phyloP scores from a whole-genome alignment of 108 stramenopile genomes.

The Craspedostauros australis region DNA sequence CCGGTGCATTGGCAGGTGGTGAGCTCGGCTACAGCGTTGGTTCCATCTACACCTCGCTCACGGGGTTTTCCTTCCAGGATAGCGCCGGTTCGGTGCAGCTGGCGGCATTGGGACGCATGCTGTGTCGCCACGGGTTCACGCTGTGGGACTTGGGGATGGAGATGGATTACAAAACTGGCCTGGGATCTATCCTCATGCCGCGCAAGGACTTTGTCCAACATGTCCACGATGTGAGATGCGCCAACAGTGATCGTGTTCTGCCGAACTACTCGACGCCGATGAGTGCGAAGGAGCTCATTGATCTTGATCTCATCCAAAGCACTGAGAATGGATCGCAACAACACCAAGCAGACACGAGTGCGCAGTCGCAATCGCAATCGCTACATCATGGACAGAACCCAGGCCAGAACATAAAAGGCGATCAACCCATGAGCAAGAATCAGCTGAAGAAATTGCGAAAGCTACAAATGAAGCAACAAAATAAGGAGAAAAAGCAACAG shows the following conservation, averaged over 20 bases:
- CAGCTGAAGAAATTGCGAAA: no score
- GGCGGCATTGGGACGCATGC: conserved; percentile 51
- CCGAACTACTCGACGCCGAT: conserved; percentile 3
- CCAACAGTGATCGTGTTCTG: conserved; percentile 11
- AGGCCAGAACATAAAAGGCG: no score
- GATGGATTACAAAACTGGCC: conserved; percentile 57
- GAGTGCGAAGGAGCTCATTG: conserved; percentile 4
- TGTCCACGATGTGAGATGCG: conserved; percentile 29
- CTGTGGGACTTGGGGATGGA: conserved; percentile 87
- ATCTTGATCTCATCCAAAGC: conserved; percentile 3
- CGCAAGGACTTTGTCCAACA: conserved; percentile 56
- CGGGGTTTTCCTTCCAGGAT: conserved; percentile 65
- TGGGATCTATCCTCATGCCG: conserved; percentile 51
- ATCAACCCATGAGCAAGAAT: no score
- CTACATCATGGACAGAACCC: no score
- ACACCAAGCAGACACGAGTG: no score
- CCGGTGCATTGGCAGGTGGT: conserved; percentile 63
- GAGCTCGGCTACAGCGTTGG: conserved; percentile 84
- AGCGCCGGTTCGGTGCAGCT: conserved; percentile 80
- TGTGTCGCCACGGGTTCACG: conserved; percentile 39
- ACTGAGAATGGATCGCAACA: no score
- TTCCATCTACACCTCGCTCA: conserved; percentile 69
- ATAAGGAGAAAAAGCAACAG: no score
- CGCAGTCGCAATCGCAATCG: no score
- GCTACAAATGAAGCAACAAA: no score